Conservation (phyloP, 1,139 yeast genomes). For the Martiniozyma asiatica region DNA sequence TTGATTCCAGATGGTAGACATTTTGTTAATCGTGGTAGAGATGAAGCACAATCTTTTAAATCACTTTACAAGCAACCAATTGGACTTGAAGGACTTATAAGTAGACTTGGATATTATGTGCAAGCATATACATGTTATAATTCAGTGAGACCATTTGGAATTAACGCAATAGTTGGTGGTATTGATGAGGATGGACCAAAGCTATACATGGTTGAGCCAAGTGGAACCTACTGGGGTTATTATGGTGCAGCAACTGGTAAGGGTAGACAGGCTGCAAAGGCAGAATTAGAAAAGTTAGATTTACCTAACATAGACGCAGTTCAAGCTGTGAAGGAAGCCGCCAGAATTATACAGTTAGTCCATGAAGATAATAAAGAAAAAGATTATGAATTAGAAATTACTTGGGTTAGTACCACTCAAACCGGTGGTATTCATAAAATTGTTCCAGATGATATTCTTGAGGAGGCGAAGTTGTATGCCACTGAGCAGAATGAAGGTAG, state of each 20-base stretch:
- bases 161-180: slow-evolving; percentile 87
- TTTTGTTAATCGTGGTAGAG: slow-evolving; percentile 83
- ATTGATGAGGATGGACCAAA: slow-evolving; percentile 83
- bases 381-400: slow-evolving; percentile 88
- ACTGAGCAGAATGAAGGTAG: slow-evolving; percentile 55
- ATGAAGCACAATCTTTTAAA: slow-evolving; percentile 77
- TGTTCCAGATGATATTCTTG: slow-evolving; percentile 65
- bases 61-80: slow-evolving; percentile 66
- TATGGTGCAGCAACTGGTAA: slow-evolving; percentile 96
- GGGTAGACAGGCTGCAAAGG: slow-evolving; percentile 93
- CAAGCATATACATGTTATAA: slow-evolving; percentile 94
- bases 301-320: slow-evolving; percentile 53
- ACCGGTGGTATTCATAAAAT: slow-evolving; percentile 74
- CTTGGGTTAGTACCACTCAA: slow-evolving; percentile 71
- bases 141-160: slow-evolving; percentile 96
- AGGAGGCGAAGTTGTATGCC: slow-evolving; percentile 75
- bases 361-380: slow-evolving; percentile 97
- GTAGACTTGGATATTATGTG: slow-evolving; percentile 81
- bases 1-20: slow-evolving; percentile 94
- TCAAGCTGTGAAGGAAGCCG: slow-evolving; percentile 89
- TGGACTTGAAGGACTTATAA: slow-evolving; percentile 72
- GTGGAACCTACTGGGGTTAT: slow-evolving; percentile 96
- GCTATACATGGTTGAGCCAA: slow-evolving; percentile 93
- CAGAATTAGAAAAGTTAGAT: slow-evolving; percentile 86
- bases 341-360: slow-evolving; percentile 82